Percentiles rank a stretch among this genome's conserved stretches.
phyloP scores from a whole-genome alignment of 805 yeast genomes.

The Komagataella mondaviorum region DNA sequence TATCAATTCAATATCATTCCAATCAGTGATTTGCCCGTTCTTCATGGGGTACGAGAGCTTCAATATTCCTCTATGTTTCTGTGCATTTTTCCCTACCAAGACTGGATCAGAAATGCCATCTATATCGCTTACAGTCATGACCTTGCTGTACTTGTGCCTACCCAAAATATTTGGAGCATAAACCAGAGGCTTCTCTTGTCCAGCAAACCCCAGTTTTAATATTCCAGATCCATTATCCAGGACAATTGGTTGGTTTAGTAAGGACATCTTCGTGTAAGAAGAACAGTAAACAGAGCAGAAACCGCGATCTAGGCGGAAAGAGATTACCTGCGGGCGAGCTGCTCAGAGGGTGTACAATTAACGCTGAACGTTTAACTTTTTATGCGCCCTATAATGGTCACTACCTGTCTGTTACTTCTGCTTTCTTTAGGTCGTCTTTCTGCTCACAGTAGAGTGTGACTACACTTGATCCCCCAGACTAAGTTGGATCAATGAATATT shows the following conservation, averaged over 20 bases:
- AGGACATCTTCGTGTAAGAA: background rate
- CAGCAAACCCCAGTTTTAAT: slow-evolving; percentile 85
- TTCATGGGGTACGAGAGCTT: slow-evolving; percentile 57
- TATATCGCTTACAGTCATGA: slow-evolving; percentile 42
- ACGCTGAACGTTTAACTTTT: no score
- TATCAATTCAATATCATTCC: slow-evolving; percentile 77
- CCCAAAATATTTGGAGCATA: slow-evolving; percentile 48
- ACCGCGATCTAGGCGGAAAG: background rate
- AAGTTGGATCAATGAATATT: no score
- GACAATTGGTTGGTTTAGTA: slow-evolving; percentile 61
- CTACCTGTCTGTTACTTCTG: no score
- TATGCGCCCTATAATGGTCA: no score
- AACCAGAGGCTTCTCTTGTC: slow-evolving; percentile 69
- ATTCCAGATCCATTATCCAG: slow-evolving; percentile 81
- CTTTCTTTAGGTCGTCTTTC: no score
- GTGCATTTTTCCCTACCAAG: slow-evolving; percentile 69
- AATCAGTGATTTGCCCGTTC: slow-evolving; percentile 68
- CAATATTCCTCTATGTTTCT: slow-evolving; percentile 65
- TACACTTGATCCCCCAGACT: no score
- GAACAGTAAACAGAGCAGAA: background rate
- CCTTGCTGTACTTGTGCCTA: slow-evolving; percentile 67
- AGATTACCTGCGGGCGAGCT: background rate
- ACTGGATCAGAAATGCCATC: background rate
- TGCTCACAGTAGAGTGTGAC: no score
- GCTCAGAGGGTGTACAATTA: no score